These are phyloP conservation scores for Aspergillus sp. DNA, from an alignment of 2,329 filamentous ascomycete species.

Conservation along the genomic window DNA sequence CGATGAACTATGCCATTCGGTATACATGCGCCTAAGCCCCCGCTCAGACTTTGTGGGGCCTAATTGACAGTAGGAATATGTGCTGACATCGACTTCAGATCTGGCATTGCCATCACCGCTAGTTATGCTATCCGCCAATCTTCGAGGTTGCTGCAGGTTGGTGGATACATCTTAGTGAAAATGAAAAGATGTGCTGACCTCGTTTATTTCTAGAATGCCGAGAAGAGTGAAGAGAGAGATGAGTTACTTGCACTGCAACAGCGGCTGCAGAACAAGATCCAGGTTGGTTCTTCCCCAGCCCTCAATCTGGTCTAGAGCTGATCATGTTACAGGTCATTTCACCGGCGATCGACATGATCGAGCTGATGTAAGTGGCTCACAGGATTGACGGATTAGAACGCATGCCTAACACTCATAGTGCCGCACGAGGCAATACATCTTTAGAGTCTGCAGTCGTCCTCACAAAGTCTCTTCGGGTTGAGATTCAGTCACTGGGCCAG, in stretches of 20 bases:
- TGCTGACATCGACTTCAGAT: slow-evolving; percentile 46
- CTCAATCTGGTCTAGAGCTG: not conserved
- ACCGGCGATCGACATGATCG: slow-evolving; percentile 88
- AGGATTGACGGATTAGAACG: not conserved
- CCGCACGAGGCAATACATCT: slow-evolving; percentile 74
- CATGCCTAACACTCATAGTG: slow-evolving; percentile 43
- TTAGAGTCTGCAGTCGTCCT: slow-evolving; percentile 84
- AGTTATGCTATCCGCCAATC: slow-evolving; percentile 84
- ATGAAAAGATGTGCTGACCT: slow-evolving; percentile 5
- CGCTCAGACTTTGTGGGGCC: slow-evolving; percentile 19
- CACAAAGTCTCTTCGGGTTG: slow-evolving; percentile 79
- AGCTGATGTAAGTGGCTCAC: slow-evolving; percentile 69
- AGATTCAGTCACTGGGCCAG: slow-evolving; percentile 79
- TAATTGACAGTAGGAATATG: not conserved
- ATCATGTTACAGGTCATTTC: slow-evolving; percentile 69
- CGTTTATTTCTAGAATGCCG: slow-evolving; percentile 59
- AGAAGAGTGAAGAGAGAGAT: slow-evolving; percentile 67
- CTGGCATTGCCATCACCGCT: slow-evolving; percentile 83
- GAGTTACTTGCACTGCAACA: slow-evolving; percentile 75
- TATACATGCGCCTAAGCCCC: slow-evolving; percentile 23
- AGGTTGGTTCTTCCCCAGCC: slow-evolving; percentile 53
- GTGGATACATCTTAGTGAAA: slow-evolving; percentile 13
- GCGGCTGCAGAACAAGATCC: slow-evolving; percentile 82
- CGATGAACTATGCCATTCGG: slow-evolving; percentile 89
- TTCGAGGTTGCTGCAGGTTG: slow-evolving; percentile 71